Evolutionary conservation across 257 asterid genomes (phyloP).

Genomic region (Gentiana dahurica): DNA sequence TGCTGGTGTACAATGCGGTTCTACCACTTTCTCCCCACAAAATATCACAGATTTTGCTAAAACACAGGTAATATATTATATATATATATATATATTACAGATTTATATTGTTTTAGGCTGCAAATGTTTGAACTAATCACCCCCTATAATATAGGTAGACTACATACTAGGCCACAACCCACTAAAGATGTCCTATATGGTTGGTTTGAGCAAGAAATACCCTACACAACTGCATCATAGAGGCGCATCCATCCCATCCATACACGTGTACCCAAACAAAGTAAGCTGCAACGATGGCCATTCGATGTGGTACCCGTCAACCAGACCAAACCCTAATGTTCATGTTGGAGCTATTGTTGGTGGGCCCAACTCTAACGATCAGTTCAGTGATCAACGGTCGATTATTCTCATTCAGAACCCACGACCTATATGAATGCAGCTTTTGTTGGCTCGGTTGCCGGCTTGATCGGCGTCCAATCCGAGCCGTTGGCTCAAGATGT

Average conservation of each 20-base stretch:
- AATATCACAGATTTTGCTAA: conserved; percentile 54
- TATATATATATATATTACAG: background rate
- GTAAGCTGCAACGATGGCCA: conserved; percentile 45
- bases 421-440: conserved; percentile 76
- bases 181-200: conserved; percentile 61
- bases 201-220: conserved; percentile 31
- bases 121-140: background rate
- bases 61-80: conserved; percentile 38
- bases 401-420: conserved; percentile 51
- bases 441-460: conserved; percentile 48
- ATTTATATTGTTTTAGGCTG: background rate
- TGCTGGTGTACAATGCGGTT: conserved; percentile 46
- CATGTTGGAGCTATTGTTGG: conserved; percentile 73
- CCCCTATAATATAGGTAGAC: conserved; percentile 30
- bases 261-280: conserved; percentile 19
- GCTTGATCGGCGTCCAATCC: conserved; percentile 21
- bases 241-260: conserved; percentile 73
- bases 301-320: conserved; percentile 30
- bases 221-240: conserved; percentile 65
- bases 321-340: conserved; percentile 46
- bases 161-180: conserved; percentile 70
- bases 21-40: conserved; percentile 27
- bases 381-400: conserved; percentile 49
- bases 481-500: background rate
- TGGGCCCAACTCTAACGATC: conserved; percentile 52